phyloP scores from a whole-genome alignment of 169 alveolate genomes.

The Plasmodium cynomolgi region DNA sequence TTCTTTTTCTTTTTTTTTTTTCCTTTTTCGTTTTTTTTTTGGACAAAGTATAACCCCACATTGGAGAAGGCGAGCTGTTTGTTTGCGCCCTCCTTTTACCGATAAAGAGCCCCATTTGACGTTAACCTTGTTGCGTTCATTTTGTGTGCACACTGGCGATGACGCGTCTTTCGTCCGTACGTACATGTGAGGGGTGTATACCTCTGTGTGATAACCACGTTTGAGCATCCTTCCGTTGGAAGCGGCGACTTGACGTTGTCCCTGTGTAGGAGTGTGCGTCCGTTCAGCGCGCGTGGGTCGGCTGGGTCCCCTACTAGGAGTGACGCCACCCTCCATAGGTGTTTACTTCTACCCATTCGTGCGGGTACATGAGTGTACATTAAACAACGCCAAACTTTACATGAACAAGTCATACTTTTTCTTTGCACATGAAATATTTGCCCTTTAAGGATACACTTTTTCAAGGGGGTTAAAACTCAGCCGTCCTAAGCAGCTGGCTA shows the following conservation, averaged over 20 bases:
- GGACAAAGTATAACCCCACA: not conserved
- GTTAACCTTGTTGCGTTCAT: not conserved
- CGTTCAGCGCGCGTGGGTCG: too few relatives aligned
- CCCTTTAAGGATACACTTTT: not conserved
- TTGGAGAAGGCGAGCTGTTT: not conserved
- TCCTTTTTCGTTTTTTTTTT: too few relatives aligned
- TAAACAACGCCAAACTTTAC: not conserved
- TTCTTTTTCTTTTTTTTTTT: too few relatives aligned
- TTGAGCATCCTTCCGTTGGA: too few relatives aligned
- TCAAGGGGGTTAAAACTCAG: not conserved
- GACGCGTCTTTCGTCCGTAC: not conserved
- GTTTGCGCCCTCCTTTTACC: not conserved
- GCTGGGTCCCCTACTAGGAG: not conserved
- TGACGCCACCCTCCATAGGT: not conserved
- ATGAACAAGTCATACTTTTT: not conserved
- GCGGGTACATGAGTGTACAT: not conserved
- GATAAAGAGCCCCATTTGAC: not conserved
- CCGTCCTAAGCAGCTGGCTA: not conserved
- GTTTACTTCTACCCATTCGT: not conserved
- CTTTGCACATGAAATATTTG: not conserved
- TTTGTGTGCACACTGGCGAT: not conserved
- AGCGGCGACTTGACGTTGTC: too few relatives aligned
- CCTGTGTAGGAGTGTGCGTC: too few relatives aligned
- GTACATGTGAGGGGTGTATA: not conserved
- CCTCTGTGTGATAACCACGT: too few relatives aligned